Evolutionary conservation across 345 rosid genomes (phyloP), one percentile per base, ranked within the genome.

Genomic region (Eucalyptus pauciflora): DNA sequence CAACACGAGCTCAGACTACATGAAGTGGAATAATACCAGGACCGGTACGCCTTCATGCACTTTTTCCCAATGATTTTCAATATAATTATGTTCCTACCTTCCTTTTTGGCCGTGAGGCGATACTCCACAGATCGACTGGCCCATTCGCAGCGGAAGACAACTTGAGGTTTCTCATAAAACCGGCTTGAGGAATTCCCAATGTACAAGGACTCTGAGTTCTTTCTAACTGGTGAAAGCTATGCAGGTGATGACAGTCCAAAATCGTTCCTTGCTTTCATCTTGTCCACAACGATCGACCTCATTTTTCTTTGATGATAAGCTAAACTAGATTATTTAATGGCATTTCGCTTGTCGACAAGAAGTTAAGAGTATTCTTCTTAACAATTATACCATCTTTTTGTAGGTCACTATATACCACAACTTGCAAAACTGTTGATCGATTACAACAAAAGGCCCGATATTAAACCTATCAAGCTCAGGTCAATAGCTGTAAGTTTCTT

Each of bases 381-480:
- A 46, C 18, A 17, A 43, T 27, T 50, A 51, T 31, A 20, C 48
- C 27, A 13, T 67, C 52, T 71, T 27, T 67, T 58, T 88, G 90
- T 86, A 93, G 95, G 93, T 64, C 93, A 93, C 83, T 90, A 92
- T 48, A 41, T 93, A 76, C 93, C 93, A 4, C 94, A 92, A 71
- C 90, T 92, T 56, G 93, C 94, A 62, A 86, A 89, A 48, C 86
- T 90, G 81, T 33, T 91, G 27, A 46, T 91, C 51, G 90, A 92
- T 62, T 89, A 92, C 93, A 92, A 90, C 86, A 89, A 91, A 89
- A 88, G 79, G 81, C 91, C 91, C 64, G 56, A 64, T 33, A 18
- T 69, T 22, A 56, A 50, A 56, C 88, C 89, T 5, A 87, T 93
- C 89, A 92, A 92, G 54, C 93, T 91, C 43, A 89, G 91, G 91